Percentiles rank a stretch among this genome's conserved stretches.
Evolutionary conservation across 257 asterid species (phyloP).

Genomic region (Jaltomata sinuosa): DNA sequence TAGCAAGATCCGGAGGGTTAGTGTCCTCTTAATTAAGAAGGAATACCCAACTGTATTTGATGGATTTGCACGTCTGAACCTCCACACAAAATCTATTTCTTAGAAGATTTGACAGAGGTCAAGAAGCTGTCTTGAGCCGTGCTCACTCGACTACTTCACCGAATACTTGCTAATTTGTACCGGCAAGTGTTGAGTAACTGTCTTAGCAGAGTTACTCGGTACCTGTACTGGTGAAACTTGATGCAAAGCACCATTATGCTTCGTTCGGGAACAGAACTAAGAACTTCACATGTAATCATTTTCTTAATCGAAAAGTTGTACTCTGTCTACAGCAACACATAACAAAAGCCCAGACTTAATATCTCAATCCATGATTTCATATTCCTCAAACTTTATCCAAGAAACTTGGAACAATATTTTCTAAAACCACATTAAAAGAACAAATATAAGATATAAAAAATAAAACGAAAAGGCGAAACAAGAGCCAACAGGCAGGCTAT

Average conservation of each 20-base stretch:
- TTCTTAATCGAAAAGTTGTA: background rate
- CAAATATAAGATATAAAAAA: background rate
- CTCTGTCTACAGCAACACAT: background rate
- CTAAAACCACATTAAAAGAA: background rate
- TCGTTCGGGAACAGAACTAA: too few species aligned
- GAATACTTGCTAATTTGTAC: too few species aligned
- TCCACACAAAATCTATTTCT: background rate
- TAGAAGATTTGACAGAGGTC: too few species aligned
- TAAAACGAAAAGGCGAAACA: background rate
- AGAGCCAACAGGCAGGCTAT: background rate
- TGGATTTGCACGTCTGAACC: background rate
- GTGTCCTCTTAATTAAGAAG: background rate
- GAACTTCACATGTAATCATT: too few species aligned
- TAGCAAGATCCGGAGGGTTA: background rate
- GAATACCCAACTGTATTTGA: background rate
- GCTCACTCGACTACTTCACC: too few species aligned
- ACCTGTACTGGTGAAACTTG: too few species aligned
- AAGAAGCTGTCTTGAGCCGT: too few species aligned
- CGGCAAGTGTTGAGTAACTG: too few species aligned
- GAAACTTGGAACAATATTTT: background rate
- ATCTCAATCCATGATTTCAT: background rate
- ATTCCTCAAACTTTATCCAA: background rate
- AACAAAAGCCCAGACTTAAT: background rate
- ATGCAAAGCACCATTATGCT: too few species aligned
- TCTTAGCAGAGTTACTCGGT: background rate